Evolutionary conservation across 208 protist genomes (phyloP).

Genomic region (Wallacemonas rigidus): DNA sequence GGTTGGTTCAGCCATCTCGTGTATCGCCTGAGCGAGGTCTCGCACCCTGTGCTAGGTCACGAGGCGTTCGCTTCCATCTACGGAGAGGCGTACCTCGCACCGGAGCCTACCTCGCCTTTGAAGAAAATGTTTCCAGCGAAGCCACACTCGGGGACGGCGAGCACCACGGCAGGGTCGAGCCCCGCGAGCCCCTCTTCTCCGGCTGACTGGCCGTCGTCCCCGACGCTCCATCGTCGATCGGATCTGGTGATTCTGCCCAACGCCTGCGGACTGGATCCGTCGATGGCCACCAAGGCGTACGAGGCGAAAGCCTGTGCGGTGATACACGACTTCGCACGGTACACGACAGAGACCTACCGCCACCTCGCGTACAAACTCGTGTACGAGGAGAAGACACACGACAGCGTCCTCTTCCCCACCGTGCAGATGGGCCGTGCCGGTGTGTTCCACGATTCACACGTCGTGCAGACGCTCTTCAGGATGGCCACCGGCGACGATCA

Average conservation of each 20-base stretch:
- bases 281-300: conserved; percentile 38
- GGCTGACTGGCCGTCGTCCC: conserved; percentile 2
- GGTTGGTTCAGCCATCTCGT: conserved; percentile 65
- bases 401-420: conserved; percentile 80
- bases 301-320: conserved; percentile 21
- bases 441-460: conserved; percentile 64
- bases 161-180: background rate
- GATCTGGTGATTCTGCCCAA: conserved; percentile 71
- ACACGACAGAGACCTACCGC: conserved; percentile 8
- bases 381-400: conserved; percentile 27
- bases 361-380: conserved; percentile 22
- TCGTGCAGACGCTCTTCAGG: conserved; percentile 55
- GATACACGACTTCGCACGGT: conserved; percentile 42
- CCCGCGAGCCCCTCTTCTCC: background rate
- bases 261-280: conserved; percentile 44
- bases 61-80: conserved; percentile 26
- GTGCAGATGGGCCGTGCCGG: conserved; percentile 67
- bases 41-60: conserved; percentile 50
- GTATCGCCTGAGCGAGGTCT: conserved; percentile 35
- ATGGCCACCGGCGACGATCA: conserved; percentile 38
- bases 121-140: background rate
- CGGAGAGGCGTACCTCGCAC: background rate
- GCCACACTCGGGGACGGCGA: background rate
- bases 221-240: conserved; percentile 51
- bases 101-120: conserved; percentile 9